A percentile compares a stretch with the other conserved stretches of the same genome.
Conservation (phyloP, 257 asterid species). For the Solanum chmielewskii region DNA sequence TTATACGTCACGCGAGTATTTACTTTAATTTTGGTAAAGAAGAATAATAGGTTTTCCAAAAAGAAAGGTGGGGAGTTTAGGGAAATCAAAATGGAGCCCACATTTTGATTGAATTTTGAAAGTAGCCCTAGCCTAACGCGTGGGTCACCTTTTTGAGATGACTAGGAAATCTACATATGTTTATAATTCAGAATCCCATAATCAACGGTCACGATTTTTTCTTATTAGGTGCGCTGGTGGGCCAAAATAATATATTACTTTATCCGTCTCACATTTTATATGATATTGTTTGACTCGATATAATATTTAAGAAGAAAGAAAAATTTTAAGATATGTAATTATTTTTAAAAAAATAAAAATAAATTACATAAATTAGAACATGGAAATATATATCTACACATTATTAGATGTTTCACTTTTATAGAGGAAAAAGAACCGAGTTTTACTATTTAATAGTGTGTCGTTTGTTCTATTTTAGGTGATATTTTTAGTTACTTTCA, state of each 20-base stretch:
- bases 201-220: constrained; percentile 1
- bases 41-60: not conserved
- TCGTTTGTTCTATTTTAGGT: not conserved
- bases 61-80: not conserved
- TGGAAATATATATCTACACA: too few relatives aligned
- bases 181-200: not conserved
- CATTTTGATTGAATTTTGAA: not conserved
- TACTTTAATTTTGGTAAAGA: not conserved
- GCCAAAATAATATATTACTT: not conserved
- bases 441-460: not conserved
- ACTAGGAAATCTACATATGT: too few relatives aligned
- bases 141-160: not conserved
- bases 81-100: not conserved
- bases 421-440: too few relatives aligned
- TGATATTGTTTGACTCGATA: accelerated
- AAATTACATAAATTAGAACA: too few relatives aligned
- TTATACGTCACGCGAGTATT: too few relatives aligned
- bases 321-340: too few relatives aligned
- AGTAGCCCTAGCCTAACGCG: constrained; percentile 10
- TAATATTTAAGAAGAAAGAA: too few relatives aligned
- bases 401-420: not conserved
- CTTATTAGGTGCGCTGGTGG: not conserved
- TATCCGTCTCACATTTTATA: accelerated
- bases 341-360: too few relatives aligned
- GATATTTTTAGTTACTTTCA: not conserved